Evolutionary conservation across 2,329 filamentous ascomycete species (phyloP), one percentile per base, ranked within the genome.

Genomic region (Aureobasidium sp.): DNA sequence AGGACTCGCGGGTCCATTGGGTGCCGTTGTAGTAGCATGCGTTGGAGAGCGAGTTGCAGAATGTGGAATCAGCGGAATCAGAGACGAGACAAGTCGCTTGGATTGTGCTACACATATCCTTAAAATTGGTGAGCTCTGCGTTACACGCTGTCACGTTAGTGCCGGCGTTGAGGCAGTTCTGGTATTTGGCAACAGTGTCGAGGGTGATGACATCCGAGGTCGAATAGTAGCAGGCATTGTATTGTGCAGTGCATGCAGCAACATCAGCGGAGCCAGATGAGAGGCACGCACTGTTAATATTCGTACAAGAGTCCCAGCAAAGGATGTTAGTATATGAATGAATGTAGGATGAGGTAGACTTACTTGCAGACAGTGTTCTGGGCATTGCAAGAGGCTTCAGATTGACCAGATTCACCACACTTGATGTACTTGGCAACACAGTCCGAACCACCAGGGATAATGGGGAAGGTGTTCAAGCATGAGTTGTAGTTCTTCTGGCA

Each of bases 391-490:
- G 9, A 25, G 21, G 21, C 21, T 16, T 39, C 57, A 29, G 36
- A 49, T 45, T 59, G 34, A 25, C 57, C 57, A 27, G 44, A 49
- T 36, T 49, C 45, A 32, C 34, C 41, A 45, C 57, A 59, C 44
- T 50, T 50, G 45, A 49, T 59, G 57, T 30, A 59, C 37, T 59
- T 59, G 45, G 44, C 36, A 42, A 59, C 57, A 50, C 57, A 59
- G 45, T 59, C 57, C 3, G 54, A 58, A 34, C 57, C 57, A 27
- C 57, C 57, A n/a, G 44, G 44, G 36, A 59, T 41, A 36, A 50
- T 42, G 36, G 57, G 57, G 57, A 59, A 59, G 27, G 57, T 59
- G 57, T 59, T 59, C 45, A 59, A 25, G 45, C 57, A 59, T 10
- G 44, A 41, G 34, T 49, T 59, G 57, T 59, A 59, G 36, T 32